A percentile compares a stretch with the other conserved stretches of the same genome.
Evolutionary conservation across 2,329 filamentous ascomycete genomes (phyloP).

Genomic region (Ambrosiella cleistominuta): DNA sequence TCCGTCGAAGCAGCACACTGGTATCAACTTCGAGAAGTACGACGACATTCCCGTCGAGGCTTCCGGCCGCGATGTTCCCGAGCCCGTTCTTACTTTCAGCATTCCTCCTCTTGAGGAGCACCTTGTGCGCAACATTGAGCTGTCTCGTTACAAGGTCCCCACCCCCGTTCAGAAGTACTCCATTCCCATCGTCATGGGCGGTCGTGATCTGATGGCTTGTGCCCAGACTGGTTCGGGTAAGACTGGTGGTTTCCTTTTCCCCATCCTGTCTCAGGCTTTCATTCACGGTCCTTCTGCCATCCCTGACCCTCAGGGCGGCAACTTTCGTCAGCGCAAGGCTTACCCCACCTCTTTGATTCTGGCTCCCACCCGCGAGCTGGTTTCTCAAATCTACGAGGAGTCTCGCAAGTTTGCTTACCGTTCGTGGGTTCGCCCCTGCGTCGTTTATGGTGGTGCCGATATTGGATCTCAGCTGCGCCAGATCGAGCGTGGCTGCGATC

Average conservation of each 20-base stretch:
- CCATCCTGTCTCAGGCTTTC: conserved; percentile 95
- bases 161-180: conserved; percentile 99
- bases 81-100: conserved; percentile 76
- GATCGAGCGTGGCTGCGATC: conserved; percentile 92
- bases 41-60: conserved; percentile 98
- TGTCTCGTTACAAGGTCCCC: conserved; percentile 86
- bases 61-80: conserved; percentile 81
- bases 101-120: conserved; percentile 94
- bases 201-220: conserved; percentile 97
- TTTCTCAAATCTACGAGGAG: conserved; percentile 97
- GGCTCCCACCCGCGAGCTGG: conserved; percentile 91
- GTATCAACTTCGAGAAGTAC: conserved; percentile 99
- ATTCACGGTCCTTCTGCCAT: conserved; percentile 62
- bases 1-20: conserved; percentile 85
- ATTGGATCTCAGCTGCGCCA: conserved; percentile 96
- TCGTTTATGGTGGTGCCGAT: conserved; percentile 97
- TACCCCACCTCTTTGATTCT: conserved; percentile 93
- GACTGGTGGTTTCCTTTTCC: conserved; percentile 98
- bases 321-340: conserved; percentile 89
- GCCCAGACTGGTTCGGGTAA: conserved; percentile 99
- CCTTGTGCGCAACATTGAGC: conserved; percentile 77
- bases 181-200: conserved; percentile 94
- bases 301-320: conserved; percentile 51
- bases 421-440: conserved; percentile 95
- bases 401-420: conserved; percentile 96